A percentile compares a stretch with the other conserved stretches of the same genome.
phyloP scores from a whole-genome alignment of 768 basidiomycete species.

The Tephrocybe sp. region DNA sequence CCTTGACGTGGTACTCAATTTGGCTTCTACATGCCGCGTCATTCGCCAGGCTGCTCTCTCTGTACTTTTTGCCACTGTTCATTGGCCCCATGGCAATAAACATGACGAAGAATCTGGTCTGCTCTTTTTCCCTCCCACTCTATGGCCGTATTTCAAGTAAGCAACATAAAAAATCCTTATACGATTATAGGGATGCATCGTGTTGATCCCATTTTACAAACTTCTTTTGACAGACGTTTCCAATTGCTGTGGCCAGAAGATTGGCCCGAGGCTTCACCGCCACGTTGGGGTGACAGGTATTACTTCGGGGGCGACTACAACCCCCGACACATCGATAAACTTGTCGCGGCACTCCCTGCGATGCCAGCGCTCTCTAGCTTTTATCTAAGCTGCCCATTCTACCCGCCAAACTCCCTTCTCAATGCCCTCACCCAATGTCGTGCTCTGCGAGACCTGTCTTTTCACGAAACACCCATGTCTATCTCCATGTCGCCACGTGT shows the following conservation, averaged over 20 bases:
- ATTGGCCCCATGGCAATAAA: constrained; percentile 40
- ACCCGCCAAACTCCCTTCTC: constrained; percentile 34
- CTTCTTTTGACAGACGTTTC: constrained; percentile 26
- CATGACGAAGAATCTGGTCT: constrained; percentile 33
- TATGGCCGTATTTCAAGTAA: constrained; percentile 39
- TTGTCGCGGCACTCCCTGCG: constrained; percentile 34
- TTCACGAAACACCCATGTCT: constrained; percentile 39
- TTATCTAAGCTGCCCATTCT: constrained; percentile 38
- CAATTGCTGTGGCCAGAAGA: constrained; percentile 42
- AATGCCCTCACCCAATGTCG: constrained; percentile 33
- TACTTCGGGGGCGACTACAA: constrained; percentile 32
- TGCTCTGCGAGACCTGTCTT: constrained; percentile 32
- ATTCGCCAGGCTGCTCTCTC: constrained; percentile 28
- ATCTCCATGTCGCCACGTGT: constrained; percentile 30
- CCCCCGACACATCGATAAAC: constrained; percentile 34
- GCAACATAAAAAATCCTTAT: constrained; percentile 11
- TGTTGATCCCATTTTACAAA: background rate
- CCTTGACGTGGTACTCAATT: constrained; percentile 20
- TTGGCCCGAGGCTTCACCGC: constrained; percentile 39
- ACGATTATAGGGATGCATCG: background rate
- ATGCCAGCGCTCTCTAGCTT: constrained; percentile 34
- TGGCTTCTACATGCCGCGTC: constrained; percentile 26
- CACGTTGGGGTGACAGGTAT: constrained; percentile 37
- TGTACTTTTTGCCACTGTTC: constrained; percentile 31
- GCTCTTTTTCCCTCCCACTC: constrained; percentile 35